Percentiles rank a stretch among this genome's conserved stretches.
phyloP scores from a whole-genome alignment of 78 protist genomes.

The Dictyostelium capitatum region DNA sequence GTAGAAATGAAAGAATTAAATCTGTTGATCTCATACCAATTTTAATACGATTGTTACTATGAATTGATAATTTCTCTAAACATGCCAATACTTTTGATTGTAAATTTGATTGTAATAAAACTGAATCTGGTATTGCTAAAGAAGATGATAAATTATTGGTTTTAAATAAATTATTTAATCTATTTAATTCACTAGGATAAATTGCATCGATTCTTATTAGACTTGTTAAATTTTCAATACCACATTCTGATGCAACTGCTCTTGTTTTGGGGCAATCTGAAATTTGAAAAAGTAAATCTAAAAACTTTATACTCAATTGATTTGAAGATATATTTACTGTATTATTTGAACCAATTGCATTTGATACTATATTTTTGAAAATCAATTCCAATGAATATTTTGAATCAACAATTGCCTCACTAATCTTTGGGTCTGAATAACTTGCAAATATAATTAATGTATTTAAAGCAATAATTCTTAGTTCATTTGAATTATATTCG shows the following conservation, averaged over 20 bases:
- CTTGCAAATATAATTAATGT: conserved; percentile 56
- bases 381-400: background rate
- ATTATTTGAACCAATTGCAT: background rate
- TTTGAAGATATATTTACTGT: background rate
- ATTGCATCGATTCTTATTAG: background rate
- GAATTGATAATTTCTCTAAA: conserved; percentile 40
- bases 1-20: background rate
- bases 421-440: conserved; percentile 53
- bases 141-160: background rate
- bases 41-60: conserved; percentile 21
- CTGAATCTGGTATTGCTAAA: background rate
- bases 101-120: too few relatives aligned
- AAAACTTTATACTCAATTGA: conserved; percentile 11
- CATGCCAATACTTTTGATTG: conserved; percentile 35
- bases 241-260: conserved; percentile 58
- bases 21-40: conserved; percentile 27
- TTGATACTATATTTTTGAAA: background rate
- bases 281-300: conserved; percentile 45
- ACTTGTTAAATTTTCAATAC: conserved; percentile 19
- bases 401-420: conserved; percentile 43
- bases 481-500: background rate
- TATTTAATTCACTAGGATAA: conserved; percentile 15
- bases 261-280: conserved; percentile 68
- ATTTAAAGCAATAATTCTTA: conserved; percentile 8
- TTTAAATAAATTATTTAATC: background rate